A percentile compares a stretch with the other conserved stretches of the same genome.
Conservation (phyloP, 495 filamentous ascomycete species). For the Peziza echinospora region DNA sequence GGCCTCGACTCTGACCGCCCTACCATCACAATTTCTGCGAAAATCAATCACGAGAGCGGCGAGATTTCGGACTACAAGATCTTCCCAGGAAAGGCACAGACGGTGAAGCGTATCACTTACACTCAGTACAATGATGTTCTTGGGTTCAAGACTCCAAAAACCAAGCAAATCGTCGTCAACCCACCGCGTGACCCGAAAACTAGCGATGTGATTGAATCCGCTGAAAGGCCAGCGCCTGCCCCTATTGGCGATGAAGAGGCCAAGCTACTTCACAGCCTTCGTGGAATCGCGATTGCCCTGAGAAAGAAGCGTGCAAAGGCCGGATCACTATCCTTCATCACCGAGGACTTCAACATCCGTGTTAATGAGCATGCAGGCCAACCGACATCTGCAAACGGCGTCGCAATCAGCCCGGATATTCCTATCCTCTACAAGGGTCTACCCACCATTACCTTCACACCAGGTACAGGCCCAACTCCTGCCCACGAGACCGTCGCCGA, state of each 20-base stretch:
- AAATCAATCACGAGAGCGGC: constrained; percentile 38
- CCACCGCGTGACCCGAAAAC: constrained; percentile 1
- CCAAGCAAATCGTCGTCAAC: background rate
- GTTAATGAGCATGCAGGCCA: constrained; percentile 5
- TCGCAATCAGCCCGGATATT: background rate
- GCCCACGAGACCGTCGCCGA: constrained; percentile 30
- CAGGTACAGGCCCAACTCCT: constrained; percentile 12
- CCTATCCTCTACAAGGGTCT: constrained; percentile 15
- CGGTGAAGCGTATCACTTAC: constrained; percentile 56
- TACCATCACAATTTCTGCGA: constrained; percentile 63
- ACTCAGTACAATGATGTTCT: constrained; percentile 30
- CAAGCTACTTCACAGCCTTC: constrained; percentile 23
- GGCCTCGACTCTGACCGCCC: constrained; percentile 46
- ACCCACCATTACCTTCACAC: constrained; percentile 20
- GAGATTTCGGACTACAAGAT: constrained; percentile 49
- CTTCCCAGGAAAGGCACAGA: constrained; percentile 41
- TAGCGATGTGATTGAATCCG: constrained; percentile 5
- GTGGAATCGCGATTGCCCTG: constrained; percentile 25
- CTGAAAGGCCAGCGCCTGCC: constrained; percentile 9
- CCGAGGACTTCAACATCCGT: background rate
- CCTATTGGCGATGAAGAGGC: constrained; percentile 21
- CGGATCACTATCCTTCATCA: constrained; percentile 12
- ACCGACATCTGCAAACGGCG: background rate
- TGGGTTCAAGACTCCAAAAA: constrained; percentile 17
- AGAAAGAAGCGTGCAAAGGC: constrained; percentile 22